Conservation (phyloP, 305 asterid genomes). For the Fraxinus sp. region DNA sequence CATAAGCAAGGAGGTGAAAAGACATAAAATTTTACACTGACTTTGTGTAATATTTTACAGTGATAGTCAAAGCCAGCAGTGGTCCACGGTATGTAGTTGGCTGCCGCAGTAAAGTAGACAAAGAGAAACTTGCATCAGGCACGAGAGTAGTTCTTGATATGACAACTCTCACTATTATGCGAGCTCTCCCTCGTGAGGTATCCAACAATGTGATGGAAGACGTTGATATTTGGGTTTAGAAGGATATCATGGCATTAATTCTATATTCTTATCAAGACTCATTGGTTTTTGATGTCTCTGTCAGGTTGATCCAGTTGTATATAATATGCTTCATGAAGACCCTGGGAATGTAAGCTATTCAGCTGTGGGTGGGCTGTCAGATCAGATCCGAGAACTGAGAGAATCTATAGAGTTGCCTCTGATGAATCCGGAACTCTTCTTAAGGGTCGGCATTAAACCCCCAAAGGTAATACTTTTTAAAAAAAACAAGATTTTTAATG, state of each 20-base stretch:
- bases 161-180: conserved; percentile 97
- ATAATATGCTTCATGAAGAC: conserved; percentile 92
- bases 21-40: conserved; percentile 3
- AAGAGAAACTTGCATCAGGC: conserved; percentile 77
- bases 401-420: conserved; percentile 91
- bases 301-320: conserved; percentile 97
- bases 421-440: conserved; percentile 94
- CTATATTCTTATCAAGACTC: background rate
- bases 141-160: conserved; percentile 96
- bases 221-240: conserved; percentile 8
- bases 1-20: background rate
- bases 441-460: conserved; percentile 93
- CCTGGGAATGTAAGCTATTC: conserved; percentile 97
- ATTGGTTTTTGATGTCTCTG: conserved; percentile 16
- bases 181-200: conserved; percentile 99
- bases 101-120: conserved; percentile 96
- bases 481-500: background rate
- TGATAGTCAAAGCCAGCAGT: conserved; percentile 97
- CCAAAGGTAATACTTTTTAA: conserved; percentile 59
- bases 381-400: conserved; percentile 92
- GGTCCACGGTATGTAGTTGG: conserved; percentile 99
- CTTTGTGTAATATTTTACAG: conserved; percentile 33
- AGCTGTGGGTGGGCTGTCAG: conserved; percentile 95
- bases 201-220: conserved; percentile 19
- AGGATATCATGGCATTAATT: conserved; percentile 10